Evolutionary conservation across 257 asterid genomes (phyloP), one percentile per base, ranked within the genome.

Genomic region (Fraxinus excelsior): DNA sequence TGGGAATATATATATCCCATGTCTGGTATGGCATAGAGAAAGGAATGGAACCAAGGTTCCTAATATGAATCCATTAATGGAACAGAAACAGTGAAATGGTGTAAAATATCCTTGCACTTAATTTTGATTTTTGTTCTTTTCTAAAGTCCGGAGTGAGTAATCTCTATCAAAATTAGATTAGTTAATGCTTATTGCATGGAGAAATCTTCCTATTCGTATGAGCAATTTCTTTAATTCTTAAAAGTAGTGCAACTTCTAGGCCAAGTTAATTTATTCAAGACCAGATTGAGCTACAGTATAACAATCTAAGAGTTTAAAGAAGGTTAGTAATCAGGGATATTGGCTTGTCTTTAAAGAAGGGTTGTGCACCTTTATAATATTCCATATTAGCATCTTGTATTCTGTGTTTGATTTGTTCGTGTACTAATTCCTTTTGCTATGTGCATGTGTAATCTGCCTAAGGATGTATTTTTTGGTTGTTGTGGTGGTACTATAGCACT

Each of bases 31-130:
- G 66, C 37, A 60, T 75, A 62, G 51, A 29, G 44, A 14, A 31
- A 62, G 29, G 62, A 49, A 10, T 70, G 25, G 34, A 69, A 60
- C 32, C 31, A 62, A 26, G 19, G 19, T 26, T 62, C 34, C 32
- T 12, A 25, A 60, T 62, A 10, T 62, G 49, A 74, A 69, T 70
- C 62, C 19, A 34, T 70, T 58, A 29, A 56, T 75, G 32, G 74
- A 75, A 21, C 67, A 34, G 31, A 25, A 11, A 62, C 19, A 62
- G 35, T 26, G 68, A 62, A 62, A 62, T 62, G 34, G 31, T 38
- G 28, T 7, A 78, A 26, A 71, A 25, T 3, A 7, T 49, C 26
- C 42, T 26, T 25, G 42, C 13, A 25, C 28, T 21, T 35, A 28
- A 72, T 60, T 26, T 29, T n/a, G 42, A 72, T n/a, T 6, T 37